Base-by-base conservation (phyloP, 441 rosid genomes). In the Theobroma grandiflorum region DNA sequence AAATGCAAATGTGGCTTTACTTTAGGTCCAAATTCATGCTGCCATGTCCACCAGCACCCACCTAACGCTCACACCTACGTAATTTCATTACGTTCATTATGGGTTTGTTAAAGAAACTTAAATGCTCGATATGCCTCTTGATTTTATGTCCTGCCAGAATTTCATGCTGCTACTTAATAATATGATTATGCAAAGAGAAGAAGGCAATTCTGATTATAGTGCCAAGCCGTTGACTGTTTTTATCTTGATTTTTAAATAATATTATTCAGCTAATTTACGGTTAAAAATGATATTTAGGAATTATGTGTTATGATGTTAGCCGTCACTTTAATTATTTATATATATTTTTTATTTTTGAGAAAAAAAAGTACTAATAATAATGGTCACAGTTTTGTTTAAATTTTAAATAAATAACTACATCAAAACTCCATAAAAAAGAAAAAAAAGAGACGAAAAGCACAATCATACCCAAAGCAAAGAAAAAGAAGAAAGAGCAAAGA, bases 1-100 rank as follows among this genome's bases (percentile, higher is more conserved):
- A 31, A 31, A 49, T 49, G 57, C 47, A 69, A 58, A 47, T 47
- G 20, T 8, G 40, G 40, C 38, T 69, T 47, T 26, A 12, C 12
- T 26, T 69, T 70, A 49, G 42, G 31, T 49, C 74, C 18, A 49
- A 49, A 70, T 47, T 70, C 31, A 49, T 70, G 79, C 42, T 72
- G 62, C 78, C 78, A 77, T 77, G 63, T 77, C 74, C 45, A 22
- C 35, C 35, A 65, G 57, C 75, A 65, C 15, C 2, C 80, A 33
- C 80, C 83, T 53, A 77, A 72, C 77, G 18, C 10, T 49, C 18
- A 18, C 53, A 43, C 49, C 52, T 43, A 3, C 31, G 4, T 55
- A 64, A 45, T 43, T 65, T 42, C 58, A n/a, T 40, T 53, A 20
- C 26, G n/a, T 74, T 42, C 22, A 57, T 68, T 22, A 20, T 37